Base-by-base conservation (phyloP, 805 yeast genomes). In the Candida awuae region DNA sequence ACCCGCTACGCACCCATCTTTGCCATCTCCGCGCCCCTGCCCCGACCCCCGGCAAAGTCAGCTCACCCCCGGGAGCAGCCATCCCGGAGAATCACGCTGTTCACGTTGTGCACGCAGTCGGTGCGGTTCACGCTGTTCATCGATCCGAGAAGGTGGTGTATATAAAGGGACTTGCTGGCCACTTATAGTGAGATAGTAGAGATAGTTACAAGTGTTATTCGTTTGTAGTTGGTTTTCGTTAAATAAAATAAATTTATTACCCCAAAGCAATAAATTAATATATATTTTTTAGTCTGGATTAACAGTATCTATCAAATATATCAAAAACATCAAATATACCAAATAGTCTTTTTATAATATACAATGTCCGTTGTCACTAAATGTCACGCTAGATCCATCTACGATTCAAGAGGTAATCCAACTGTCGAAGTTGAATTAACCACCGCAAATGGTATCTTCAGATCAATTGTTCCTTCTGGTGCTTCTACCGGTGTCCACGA, bases 321-420 rank as follows among this genome's bases (percentile, higher is more conserved):
- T n/a, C n/a, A n/a, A n/a, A n/a, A n/a, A n/a, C 37, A 16, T 32
- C 35, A 35, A 29, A 17, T 17, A 25, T 14, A 25, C 28, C 10
- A 19, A 31, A 20, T 34, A 25, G 15, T 13, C n/a, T 21, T 9
- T 22, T 13, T 17, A 21, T 25, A 26, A 9, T 12, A 35, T 16
- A 49, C n/a, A 41, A 60, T 60, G 65, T 51, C 61, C 32, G 82
- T 95, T 56, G 77, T 85, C 61, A 67, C 84, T 55, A 88, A 90
- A 71, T 71, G 88, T 58, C 80, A 74, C 69, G 84, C 97, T 61
- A 88, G 98, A 74, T 83, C 79, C 77, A 95, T 90, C 70, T 90
- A 92, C 82, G 98, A 90, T 75, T 90, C 97, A 59, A 86, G 98
- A 74, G 97, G 97, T 73, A 92, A 90, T 81, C 98, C 98, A 73